Evolutionary conservation across 2,329 filamentous ascomycete species (phyloP).

Genomic region (Colletotrichum simmondsii): DNA sequence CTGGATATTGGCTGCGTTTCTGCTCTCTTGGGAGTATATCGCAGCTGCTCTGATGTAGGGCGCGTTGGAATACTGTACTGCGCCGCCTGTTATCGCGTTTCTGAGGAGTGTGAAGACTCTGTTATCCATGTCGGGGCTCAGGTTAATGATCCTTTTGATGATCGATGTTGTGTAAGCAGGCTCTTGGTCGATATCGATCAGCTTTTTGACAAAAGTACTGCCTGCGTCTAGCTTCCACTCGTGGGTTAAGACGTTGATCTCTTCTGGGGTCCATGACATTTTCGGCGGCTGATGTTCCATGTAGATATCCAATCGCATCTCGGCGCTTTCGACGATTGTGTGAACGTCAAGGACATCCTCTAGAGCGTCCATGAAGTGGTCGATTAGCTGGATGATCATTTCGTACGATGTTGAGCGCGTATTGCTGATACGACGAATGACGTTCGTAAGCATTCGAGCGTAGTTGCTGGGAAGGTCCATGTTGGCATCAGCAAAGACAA

Average conservation of each 20-base stretch:
- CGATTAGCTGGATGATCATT: conserved; percentile 61
- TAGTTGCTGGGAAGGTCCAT: conserved; percentile 67
- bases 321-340: conserved; percentile 50
- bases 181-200: conserved; percentile 72
- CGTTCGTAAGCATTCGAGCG: conserved; percentile 60
- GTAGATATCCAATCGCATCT: conserved; percentile 50
- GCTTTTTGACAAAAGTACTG: conserved; percentile 73
- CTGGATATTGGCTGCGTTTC: conserved; percentile 45
- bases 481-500: conserved; percentile 68
- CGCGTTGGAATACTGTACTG: conserved; percentile 57
- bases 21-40: conserved; percentile 60
- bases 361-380: conserved; percentile 55
- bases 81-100: conserved; percentile 62
- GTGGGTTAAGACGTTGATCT: conserved; percentile 58
- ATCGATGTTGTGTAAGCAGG: conserved; percentile 63
- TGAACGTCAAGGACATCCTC: conserved; percentile 48
- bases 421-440: conserved; percentile 59
- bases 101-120: conserved; percentile 65
- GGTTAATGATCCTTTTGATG: conserved; percentile 65
- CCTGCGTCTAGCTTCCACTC: conserved; percentile 50
- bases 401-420: conserved; percentile 65
- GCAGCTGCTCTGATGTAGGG: conserved; percentile 69
- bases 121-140: conserved; percentile 60
- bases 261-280: conserved; percentile 57
- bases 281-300: conserved; percentile 41